Evolutionary conservation across 345 rosid genomes (phyloP), one percentile per base, ranked within the genome.

Genomic region (Noccaea bulbosa): DNA sequence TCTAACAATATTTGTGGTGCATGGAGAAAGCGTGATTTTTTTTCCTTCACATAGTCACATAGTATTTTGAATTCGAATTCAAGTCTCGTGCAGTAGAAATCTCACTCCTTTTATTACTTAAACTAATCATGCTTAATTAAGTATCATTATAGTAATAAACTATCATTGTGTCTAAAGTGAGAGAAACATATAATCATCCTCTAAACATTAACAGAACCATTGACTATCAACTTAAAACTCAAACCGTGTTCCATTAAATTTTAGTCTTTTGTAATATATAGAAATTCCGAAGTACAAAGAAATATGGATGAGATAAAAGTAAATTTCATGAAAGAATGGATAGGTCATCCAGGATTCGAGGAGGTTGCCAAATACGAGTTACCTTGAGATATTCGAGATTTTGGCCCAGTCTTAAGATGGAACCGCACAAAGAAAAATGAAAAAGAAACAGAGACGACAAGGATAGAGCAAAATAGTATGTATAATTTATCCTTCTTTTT

Each of bases 261-360:
- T 11, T 41, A 12, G 2, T 4, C 11, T 4, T 11, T 1, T 27
- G 4, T 12, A 64, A 17, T 50, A 49, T 1, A 22, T 24, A 22
- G 32, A 49, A 49, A 49, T 20, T 49, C 24, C 12, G 11, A 11
- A 20, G 34, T 50, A 1, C 55, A 50, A 11, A 50, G 35, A 57
- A 22, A 58, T 20, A 39, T 39, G 63, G 47, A 40, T 22, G 35
- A 40, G 48, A 33, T 33, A 33, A 33, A 33, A 33, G 35, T 33
- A 33, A 3, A 33, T 33, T 4, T 4, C 35, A 33, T 33, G 35
- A 33, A 24, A 51, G 15, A 24, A 27, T 27, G 35, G 35, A 51
- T 27, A 27, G 33, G 56, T 27, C 54, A 51, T 24, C 53, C 34
- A 9, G 6, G 55, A 50, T 50, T 50, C 34, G 15, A 50, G 55